Base-by-base conservation (phyloP, 2,329 filamentous ascomycete species). In the Dryadomyces quercus-mongolicae region DNA sequence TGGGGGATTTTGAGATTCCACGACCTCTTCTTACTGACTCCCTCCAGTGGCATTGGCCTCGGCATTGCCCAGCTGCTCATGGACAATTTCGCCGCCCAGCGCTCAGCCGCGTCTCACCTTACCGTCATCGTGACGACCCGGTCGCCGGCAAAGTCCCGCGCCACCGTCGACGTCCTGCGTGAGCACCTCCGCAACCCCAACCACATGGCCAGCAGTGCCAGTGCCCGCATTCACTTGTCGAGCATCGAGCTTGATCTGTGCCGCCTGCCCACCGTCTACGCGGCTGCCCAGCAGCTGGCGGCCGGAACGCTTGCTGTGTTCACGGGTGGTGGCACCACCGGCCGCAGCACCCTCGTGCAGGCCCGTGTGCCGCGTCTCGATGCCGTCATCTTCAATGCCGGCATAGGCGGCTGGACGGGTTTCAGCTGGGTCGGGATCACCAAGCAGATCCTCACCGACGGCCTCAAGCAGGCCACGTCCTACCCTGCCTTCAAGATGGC, bases 101-200 rank as follows among this genome's bases (percentile, higher is more conserved):
- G 81, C 40, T 80, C 85, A 34, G 73, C 81, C 50, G 74, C 87
- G 55, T 78, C 87, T 55, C 81, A 85, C 63, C 80, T 97, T 47
- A 79, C 88, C 61, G 76, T 96, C 54, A 81, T 96, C 59, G 83
- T 88, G 59, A 95, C 89, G 6, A 95, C 92, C 1, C 86, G 92
- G 59, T 85, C 84, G 62, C 66, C 75, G 46, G 71, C 74, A 57
- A 96, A 96, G 72, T 86, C 85, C 51, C 75, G 78, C 56, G 84
- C 86, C 56, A 93, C 91, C 3, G 76, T 88, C 60, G 67, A 71
- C 16, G 73, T 76, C 13, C 76, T 95, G 13, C 76, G 82, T 60
- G 66, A 69, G 34, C 81, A 95, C 67, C 69, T 89, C 75, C 46
- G 18, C 36, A n/a, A 20, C 16, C 16, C 8, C 12, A 36, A 70